Evolutionary conservation across 768 basidiomycete genomes (phyloP).

Genomic region (Chlorophyllum brunneum): DNA sequence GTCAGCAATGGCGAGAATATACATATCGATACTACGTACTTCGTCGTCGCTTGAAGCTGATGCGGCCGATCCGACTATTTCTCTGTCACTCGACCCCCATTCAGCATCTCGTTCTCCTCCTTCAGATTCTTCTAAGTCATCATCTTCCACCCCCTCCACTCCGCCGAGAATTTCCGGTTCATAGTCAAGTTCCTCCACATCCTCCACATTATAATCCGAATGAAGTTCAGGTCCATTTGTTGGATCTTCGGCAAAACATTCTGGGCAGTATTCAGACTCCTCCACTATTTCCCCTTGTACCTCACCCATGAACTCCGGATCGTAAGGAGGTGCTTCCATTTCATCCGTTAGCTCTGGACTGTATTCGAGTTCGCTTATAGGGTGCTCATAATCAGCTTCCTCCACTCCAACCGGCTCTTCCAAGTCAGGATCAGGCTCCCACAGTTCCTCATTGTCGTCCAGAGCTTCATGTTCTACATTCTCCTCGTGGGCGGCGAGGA

Average conservation of each 20-base stretch:
- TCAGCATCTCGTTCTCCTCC: constrained; percentile 24
- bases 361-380: neutral
- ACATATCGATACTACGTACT: neutral
- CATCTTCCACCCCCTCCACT: neutral
- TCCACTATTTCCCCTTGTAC: neutral
- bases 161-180: constrained; percentile 4
- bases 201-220: neutral
- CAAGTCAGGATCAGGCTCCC: constrained; percentile 7
- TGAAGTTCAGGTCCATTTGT: neutral
- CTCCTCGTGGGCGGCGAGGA: constrained; percentile 3
- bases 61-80: constrained; percentile 25
- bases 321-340: neutral
- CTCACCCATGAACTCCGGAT: neutral
- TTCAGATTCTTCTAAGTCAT: constrained; percentile 15
- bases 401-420: neutral
- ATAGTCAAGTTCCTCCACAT: constrained; percentile 16
- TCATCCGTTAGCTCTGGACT: neutral
- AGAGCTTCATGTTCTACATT: constrained; percentile 14
- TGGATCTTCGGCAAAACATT: neutral
- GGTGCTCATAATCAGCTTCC: neutral
- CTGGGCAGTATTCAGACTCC: neutral
- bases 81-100: constrained; percentile 41
- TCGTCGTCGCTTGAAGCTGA: constrained; percentile 2
- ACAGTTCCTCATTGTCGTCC: constrained; percentile 11
- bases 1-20: neutral